These are phyloP conservation scores for Zhuliangozyma parablackwelliae DNA, from an alignment of 1,139 yeast genomes.

Conservation along the genomic window DNA sequence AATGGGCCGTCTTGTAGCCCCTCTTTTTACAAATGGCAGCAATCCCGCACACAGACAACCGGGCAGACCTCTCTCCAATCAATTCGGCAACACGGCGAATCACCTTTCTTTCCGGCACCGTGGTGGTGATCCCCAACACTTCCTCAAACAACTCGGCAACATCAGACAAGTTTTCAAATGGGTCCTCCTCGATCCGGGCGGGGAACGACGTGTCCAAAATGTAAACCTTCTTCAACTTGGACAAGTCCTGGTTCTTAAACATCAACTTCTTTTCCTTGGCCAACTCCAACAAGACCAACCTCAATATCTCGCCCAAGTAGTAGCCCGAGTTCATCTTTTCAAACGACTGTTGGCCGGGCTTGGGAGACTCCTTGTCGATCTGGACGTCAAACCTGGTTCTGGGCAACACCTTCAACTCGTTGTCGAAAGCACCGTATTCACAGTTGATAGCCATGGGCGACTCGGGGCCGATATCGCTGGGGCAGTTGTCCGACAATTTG, in stretches of 20 bases:
- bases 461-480: slow-evolving; percentile 56
- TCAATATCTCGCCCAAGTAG: slow-evolving; percentile 87
- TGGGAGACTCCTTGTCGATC: slow-evolving; percentile 83
- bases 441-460: slow-evolving; percentile 95
- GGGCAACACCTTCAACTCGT: slow-evolving; percentile 79
- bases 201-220: slow-evolving; percentile 88
- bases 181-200: slow-evolving; percentile 83
- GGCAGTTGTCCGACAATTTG: slow-evolving; percentile 70
- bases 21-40: slow-evolving; percentile 93
- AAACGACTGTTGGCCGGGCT: slow-evolving; percentile 94
- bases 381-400: slow-evolving; percentile 81
- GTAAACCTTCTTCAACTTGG: slow-evolving; percentile 55
- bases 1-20: slow-evolving; percentile 70
- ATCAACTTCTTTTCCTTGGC: slow-evolving; percentile 55
- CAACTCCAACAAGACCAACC: slow-evolving; percentile 76
- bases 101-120: slow-evolving; percentile 74
- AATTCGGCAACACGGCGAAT: slow-evolving; percentile 81
- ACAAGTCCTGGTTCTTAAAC: slow-evolving; percentile 64
- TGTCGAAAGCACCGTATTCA: slow-evolving; percentile 97
- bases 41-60: slow-evolving; percentile 91
- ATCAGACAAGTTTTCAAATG: slow-evolving; percentile 78
- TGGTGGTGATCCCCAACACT: slow-evolving; percentile 59
- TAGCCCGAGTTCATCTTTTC: slow-evolving; percentile 98
- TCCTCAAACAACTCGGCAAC: slow-evolving; percentile 62
- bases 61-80: slow-evolving; percentile 88